A percentile compares a stretch with the other conserved stretches of the same genome.
Conservation (phyloP, 495 filamentous ascomycete species). For the Penicillium macrosclerotiorum region DNA sequence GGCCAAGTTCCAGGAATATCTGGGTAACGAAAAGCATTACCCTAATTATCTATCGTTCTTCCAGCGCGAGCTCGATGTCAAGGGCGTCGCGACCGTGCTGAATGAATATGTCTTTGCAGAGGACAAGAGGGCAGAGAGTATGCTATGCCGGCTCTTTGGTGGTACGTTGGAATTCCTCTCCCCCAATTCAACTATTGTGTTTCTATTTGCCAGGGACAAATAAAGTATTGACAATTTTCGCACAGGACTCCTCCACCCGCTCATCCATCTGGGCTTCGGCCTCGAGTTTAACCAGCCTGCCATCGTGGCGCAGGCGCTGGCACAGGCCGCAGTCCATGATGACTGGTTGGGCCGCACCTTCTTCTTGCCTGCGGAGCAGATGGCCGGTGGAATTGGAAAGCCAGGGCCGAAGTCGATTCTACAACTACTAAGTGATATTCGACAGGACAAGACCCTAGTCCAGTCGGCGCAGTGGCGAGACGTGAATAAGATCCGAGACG, state of each 20-base stretch:
- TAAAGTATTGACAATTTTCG: not conserved
- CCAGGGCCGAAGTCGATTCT: constrained; percentile 48
- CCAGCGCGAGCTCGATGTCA: constrained; percentile 62
- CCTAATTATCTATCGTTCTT: constrained; percentile 71
- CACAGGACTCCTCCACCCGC: constrained; percentile 71
- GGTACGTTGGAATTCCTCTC: constrained; percentile 33
- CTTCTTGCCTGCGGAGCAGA: constrained; percentile 54
- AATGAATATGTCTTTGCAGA: constrained; percentile 64
- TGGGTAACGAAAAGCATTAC: constrained; percentile 57
- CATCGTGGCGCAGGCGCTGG: constrained; percentile 76
- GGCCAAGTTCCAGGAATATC: constrained; percentile 47
- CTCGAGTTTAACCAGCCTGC: constrained; percentile 78
- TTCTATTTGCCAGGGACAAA: too few species aligned
- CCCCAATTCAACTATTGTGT: not conserved
- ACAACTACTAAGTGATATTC: constrained; percentile 58
- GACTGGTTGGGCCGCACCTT: constrained; percentile 45
- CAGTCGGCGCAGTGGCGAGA: constrained; percentile 51
- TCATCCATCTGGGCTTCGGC: constrained; percentile 84
- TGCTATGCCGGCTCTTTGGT: constrained; percentile 57
- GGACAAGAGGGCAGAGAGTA: constrained; percentile 57
- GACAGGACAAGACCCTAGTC: constrained; percentile 51
- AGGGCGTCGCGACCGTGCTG: constrained; percentile 58
- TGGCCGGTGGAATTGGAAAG: constrained; percentile 32
- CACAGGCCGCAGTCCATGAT: constrained; percentile 66
- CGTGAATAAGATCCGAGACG: constrained; percentile 63